Evolutionary conservation across 306 rosid species (phyloP).

Genomic region (Coriaria nepalensis): DNA sequence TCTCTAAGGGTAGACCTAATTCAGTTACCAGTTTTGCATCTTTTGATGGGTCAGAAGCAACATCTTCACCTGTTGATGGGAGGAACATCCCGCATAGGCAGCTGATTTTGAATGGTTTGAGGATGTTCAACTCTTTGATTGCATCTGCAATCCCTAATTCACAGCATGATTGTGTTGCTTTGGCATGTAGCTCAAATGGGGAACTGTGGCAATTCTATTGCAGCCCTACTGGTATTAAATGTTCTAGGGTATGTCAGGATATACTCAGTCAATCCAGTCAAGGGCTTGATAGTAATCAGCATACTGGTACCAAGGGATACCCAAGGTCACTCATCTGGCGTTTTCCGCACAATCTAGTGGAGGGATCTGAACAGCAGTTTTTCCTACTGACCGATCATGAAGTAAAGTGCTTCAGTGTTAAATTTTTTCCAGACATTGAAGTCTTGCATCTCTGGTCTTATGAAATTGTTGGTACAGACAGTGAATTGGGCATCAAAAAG

Average conservation of each 20-base stretch:
- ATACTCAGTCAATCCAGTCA: constrained; percentile 18
- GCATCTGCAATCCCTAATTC: constrained; percentile 44
- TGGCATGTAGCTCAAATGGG: constrained; percentile 72
- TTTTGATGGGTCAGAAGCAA: constrained; percentile 34
- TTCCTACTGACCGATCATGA: constrained; percentile 66
- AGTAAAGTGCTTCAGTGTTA: constrained; percentile 53
- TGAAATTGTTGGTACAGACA: constrained; percentile 74
- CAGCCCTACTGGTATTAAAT: constrained; percentile 46
- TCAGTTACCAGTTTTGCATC: constrained; percentile 47
- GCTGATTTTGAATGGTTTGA: constrained; percentile 23
- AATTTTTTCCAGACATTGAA: constrained; percentile 34
- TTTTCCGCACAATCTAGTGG: constrained; percentile 26
- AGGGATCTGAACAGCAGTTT: constrained; percentile 40
- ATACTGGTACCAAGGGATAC: constrained; percentile 43
- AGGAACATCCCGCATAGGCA: constrained; percentile 29
- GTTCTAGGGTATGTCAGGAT: constrained; percentile 33
- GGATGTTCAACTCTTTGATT: constrained; percentile 57
- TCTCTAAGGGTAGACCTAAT: constrained; percentile 30
- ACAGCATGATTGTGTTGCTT: constrained; percentile 36
- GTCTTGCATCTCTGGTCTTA: constrained; percentile 80
- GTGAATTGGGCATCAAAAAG: constrained; percentile 71
- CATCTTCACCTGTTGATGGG: constrained; percentile 25
- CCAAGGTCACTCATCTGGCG: constrained; percentile 93
- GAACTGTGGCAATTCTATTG: constrained; percentile 78
- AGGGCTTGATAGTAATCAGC: constrained; percentile 39